Evolutionary conservation across 768 basidiomycete genomes (phyloP).

Genomic region (Mycena vitilis): DNA sequence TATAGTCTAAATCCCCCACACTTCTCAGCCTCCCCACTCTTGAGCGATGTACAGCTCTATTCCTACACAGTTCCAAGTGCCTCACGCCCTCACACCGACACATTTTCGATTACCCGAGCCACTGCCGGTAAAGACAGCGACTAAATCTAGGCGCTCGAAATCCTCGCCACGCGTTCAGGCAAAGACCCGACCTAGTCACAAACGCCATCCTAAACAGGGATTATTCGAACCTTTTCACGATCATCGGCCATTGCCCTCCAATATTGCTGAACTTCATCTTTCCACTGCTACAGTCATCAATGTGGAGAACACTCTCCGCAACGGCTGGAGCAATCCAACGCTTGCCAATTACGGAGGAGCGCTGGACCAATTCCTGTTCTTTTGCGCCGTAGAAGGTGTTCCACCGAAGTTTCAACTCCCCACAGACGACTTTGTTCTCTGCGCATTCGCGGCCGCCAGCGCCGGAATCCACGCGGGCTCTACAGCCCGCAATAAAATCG

Average conservation of each 20-base stretch:
- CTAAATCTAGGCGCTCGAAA: no score
- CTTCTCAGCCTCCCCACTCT: no score
- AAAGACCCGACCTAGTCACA: no score
- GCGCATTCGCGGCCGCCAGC: conserved; percentile 11
- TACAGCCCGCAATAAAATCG: conserved; percentile 10
- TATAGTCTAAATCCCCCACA: no score
- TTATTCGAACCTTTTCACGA: background rate
- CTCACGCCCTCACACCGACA: no score
- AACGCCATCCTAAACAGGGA: no score
- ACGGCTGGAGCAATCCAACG: conserved; percentile 5
- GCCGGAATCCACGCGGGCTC: conserved; percentile 12
- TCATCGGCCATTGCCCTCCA: background rate
- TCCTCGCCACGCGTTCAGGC: no score
- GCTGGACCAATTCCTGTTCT: conserved; percentile 1
- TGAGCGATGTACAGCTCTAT: no score
- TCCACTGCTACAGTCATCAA: background rate
- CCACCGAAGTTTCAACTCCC: background rate
- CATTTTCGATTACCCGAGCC: no score
- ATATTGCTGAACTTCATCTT: background rate
- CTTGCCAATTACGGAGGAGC: background rate
- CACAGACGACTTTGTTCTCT: conserved; percentile 9
- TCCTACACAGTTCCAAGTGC: no score
- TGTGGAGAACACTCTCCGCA: background rate
- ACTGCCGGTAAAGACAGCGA: no score
- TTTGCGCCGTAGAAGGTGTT: background rate